phyloP scores from a whole-genome alignment of 2,329 filamentous ascomycete species.

The Colletotrichum siamense region DNA sequence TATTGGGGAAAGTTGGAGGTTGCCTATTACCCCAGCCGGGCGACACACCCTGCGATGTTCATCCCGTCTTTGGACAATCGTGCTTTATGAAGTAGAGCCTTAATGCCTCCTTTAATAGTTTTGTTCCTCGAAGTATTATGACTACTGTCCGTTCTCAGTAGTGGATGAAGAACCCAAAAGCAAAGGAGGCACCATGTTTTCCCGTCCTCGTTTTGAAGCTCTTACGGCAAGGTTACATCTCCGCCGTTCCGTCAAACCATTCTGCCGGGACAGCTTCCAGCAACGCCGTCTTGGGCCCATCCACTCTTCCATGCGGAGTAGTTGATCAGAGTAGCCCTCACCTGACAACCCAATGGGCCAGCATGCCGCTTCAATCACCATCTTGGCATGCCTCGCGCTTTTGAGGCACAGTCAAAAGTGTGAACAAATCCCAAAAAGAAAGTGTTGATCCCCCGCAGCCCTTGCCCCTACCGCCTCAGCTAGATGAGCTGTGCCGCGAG shows the following conservation, averaged over 20 bases:
- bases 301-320: not conserved
- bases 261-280: not conserved
- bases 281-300: not conserved
- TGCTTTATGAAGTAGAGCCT: not conserved
- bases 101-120: too few relatives aligned
- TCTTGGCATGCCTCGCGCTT: not conserved
- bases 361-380: not conserved
- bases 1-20: not conserved
- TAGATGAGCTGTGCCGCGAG: not conserved
- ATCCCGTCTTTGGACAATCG: not conserved
- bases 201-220: too few relatives aligned
- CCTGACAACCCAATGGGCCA: not conserved
- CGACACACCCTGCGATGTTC: not conserved
- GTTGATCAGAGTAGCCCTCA: not conserved
- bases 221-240: not conserved
- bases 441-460: not conserved
- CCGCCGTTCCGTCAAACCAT: not conserved
- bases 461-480: not conserved
- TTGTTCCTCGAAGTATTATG: not conserved
- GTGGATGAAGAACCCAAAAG: not conserved
- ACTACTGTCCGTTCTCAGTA: not conserved
- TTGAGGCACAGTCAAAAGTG: not conserved
- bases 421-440: not conserved
- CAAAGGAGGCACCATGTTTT: rapidly evolving
- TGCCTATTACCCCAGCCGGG: not conserved